phyloP scores from a whole-genome alignment of 1,284 basidiomycete genomes.

The Sporisorium exsertum region DNA sequence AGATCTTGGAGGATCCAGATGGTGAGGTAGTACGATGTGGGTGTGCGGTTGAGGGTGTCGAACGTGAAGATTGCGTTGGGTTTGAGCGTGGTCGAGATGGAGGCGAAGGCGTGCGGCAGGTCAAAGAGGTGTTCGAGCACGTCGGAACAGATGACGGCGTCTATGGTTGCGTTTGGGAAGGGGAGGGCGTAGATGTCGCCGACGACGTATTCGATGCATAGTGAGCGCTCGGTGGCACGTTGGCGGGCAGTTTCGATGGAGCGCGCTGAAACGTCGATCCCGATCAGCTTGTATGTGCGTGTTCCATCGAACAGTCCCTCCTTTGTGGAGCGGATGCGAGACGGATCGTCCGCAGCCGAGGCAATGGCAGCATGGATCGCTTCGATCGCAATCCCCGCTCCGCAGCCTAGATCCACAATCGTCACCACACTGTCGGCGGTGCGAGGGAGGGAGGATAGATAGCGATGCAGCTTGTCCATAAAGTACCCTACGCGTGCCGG shows the following conservation, averaged over 20 bases:
- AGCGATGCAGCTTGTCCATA: slow-evolving; percentile 32
- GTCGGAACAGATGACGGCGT: slow-evolving; percentile 50
- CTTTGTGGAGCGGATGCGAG: neutral
- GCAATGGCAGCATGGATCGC: slow-evolving; percentile 29
- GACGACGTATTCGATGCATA: slow-evolving; percentile 25
- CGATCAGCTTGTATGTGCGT: slow-evolving; percentile 22
- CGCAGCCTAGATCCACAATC: slow-evolving; percentile 50
- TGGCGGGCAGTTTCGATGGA: slow-evolving; percentile 29
- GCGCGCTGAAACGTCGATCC: slow-evolving; percentile 24
- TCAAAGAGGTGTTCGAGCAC: slow-evolving; percentile 54
- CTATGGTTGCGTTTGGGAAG: slow-evolving; percentile 12
- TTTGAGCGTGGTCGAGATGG: slow-evolving; percentile 83
- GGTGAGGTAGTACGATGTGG: slow-evolving; percentile 47
- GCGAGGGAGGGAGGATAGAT: neutral
- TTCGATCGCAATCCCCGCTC: slow-evolving; percentile 47
- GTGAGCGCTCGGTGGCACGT: neutral
- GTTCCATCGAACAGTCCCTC: slow-evolving; percentile 2
- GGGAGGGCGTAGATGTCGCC: slow-evolving; percentile 37
- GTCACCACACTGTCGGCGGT: neutral
- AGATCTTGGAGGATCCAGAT: slow-evolving; percentile 48
- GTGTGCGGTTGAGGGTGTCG: slow-evolving; percentile 56
- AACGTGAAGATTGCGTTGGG: slow-evolving; percentile 91
- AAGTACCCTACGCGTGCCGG: slow-evolving; percentile 47
- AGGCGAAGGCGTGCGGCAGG: slow-evolving; percentile 27
- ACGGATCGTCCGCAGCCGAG: neutral